phyloP scores from a whole-genome alignment of 2,329 filamentous ascomycete genomes.

The Phialophora verrucosa region DNA sequence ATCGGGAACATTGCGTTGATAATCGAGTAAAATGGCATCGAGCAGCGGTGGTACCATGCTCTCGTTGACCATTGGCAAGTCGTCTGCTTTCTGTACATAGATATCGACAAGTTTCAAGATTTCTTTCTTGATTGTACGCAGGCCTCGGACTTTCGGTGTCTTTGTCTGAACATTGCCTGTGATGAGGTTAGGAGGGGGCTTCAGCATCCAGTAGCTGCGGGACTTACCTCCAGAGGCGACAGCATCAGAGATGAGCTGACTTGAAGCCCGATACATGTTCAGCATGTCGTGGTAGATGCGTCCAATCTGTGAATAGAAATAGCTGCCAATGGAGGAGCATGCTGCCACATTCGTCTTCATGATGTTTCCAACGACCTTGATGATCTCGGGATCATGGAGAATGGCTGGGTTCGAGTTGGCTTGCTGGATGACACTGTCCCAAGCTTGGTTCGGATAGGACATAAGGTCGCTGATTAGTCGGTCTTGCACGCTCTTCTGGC shows the following conservation, averaged over 20 bases:
- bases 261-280: constrained; percentile 98
- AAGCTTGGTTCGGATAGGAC: constrained; percentile 89
- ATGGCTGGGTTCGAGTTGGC: constrained; percentile 85
- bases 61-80: constrained; percentile 86
- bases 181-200: constrained; percentile 33
- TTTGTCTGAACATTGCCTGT: constrained; percentile 89
- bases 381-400: constrained; percentile 89
- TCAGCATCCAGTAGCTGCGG: constrained; percentile 3
- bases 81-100: constrained; percentile 97
- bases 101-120: constrained; percentile 98
- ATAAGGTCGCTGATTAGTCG: constrained; percentile 89
- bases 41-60: constrained; percentile 96
- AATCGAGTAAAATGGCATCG: constrained; percentile 92
- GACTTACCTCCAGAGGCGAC: constrained; percentile 78
- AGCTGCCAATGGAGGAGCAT: constrained; percentile 92
- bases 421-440: constrained; percentile 91
- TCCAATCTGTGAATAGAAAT: constrained; percentile 98
- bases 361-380: constrained; percentile 98
- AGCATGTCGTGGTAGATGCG: constrained; percentile 98
- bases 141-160: constrained; percentile 92
- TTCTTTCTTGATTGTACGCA: constrained; percentile 99
- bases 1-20: constrained; percentile 94
- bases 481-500: constrained; percentile 92
- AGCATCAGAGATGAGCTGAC: constrained; percentile 90
- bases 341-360: constrained; percentile 99